Conservation (phyloP, 805 yeast species). For the Debaryomyces castellii region DNA sequence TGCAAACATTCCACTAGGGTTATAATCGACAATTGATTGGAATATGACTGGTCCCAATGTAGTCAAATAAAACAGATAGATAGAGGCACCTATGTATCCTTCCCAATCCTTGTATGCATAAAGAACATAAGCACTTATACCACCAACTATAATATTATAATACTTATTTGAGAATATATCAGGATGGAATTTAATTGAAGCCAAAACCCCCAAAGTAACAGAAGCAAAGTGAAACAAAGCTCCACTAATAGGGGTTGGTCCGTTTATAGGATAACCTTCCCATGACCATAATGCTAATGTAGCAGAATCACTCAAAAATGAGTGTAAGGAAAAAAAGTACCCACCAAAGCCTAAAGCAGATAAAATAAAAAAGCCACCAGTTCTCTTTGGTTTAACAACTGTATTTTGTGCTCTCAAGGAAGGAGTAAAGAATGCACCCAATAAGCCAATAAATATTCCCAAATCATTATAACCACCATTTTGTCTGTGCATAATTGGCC, state of each 20-base stretch:
- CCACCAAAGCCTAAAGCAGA: slow-evolving; percentile 77
- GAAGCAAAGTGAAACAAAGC: slow-evolving; percentile 65
- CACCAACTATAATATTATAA: slow-evolving; percentile 42
- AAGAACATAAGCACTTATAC: slow-evolving; percentile 50
- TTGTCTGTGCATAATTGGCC: slow-evolving; percentile 87
- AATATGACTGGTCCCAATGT: slow-evolving; percentile 62
- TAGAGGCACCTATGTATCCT: slow-evolving; percentile 73
- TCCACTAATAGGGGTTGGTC: slow-evolving; percentile 86
- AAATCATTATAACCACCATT: slow-evolving; percentile 85
- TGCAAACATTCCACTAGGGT: slow-evolving; percentile 55
- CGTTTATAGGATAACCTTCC: slow-evolving; percentile 88
- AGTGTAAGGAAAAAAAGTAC: slow-evolving; percentile 66
- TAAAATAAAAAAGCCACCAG: slow-evolving; percentile 47
- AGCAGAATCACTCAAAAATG: slow-evolving; percentile 79
- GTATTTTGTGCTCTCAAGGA: slow-evolving; percentile 15
- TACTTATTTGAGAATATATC: slow-evolving; percentile 17
- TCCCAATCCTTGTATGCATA: slow-evolving; percentile 62
- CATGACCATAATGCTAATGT: slow-evolving; percentile 93
- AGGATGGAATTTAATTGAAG: slow-evolving; percentile 25
- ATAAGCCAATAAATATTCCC: slow-evolving; percentile 64
- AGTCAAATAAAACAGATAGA: slow-evolving; percentile 58
- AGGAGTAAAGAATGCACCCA: slow-evolving; percentile 65
- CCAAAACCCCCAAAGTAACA: slow-evolving; percentile 52
- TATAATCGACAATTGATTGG: slow-evolving; percentile 53
- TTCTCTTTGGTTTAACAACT: slow-evolving; percentile 10